Base-by-base conservation (phyloP, 192 early-diverging fungal species). In the Coemansia sp. region DNA sequence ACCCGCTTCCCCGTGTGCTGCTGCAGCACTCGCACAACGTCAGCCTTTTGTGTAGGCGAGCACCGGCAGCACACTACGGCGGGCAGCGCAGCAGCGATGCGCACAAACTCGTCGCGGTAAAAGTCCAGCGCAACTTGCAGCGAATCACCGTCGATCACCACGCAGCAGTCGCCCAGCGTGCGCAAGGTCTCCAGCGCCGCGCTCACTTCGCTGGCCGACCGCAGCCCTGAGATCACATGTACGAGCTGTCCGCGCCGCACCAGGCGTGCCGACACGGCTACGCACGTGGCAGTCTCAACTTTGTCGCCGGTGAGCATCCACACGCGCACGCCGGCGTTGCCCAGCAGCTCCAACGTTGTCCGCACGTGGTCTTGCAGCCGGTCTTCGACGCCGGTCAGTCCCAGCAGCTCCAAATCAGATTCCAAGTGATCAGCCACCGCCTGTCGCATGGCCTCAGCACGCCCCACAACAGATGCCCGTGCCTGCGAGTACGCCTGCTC, bases 291-390 rank as follows among this genome's bases (percentile, higher is more conserved):
- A 15, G 96, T 98, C 71, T 98, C 96, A 51, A 95, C 92, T 68
- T 98, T 98, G 79, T 98, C 96, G 51, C 96, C 93, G 0, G 96
- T 98, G 47, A 98, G 84, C 96, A 98, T 98, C 96, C 96, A 98
- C 21, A 98, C 90, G 63, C 87, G 90, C 42, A 96, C 60, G 9
- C 94, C 93, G 15, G 96, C 93, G 70, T 96, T 94, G 57, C 93
- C 81, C 70, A 98, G 66, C 11, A 90, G 70, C 81, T 96, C 94
- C 9, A 98, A 74, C 17, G 93, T 98, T 5, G 83, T 77, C 61
- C 91, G 90, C 53, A 98, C 94, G 42, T 90, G 89, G 68, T 96
- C 93, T 68, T 98, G 96, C 59, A 98, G 76, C 67, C 93, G 93
- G 67, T 98, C 96, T 70, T 98, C 96, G 40, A 98, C 94, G 17